These are phyloP conservation scores for Wickerhamomyces rabaulensis DNA, from an alignment of 805 yeast genomes.

Conservation along the genomic window DNA sequence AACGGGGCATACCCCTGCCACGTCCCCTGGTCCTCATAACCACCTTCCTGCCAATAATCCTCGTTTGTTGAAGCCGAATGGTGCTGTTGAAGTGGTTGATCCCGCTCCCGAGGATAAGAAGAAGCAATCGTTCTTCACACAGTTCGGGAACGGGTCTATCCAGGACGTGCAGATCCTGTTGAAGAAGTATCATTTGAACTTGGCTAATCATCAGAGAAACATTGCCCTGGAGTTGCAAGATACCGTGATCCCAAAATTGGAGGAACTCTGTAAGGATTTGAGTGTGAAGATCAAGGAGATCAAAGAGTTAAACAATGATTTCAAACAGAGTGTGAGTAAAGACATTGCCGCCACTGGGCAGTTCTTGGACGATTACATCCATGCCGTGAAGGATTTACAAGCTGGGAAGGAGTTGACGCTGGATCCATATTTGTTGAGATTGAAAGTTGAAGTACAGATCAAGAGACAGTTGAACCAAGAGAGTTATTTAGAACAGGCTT, in stretches of 20 bases:
- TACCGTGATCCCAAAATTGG: constrained; percentile 61
- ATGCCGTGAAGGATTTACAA: constrained; percentile 53
- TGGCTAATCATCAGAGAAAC: constrained; percentile 51
- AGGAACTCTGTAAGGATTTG: constrained; percentile 67
- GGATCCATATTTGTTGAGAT: constrained; percentile 79
- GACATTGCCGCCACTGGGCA: constrained; percentile 66
- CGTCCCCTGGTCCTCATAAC: neutral
- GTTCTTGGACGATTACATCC: constrained; percentile 47
- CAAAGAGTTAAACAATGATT: constrained; percentile 73
- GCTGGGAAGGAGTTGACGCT: constrained; percentile 34
- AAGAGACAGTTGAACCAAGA: constrained; percentile 77
- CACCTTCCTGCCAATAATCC: neutral
- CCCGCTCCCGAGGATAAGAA: constrained; percentile 20
- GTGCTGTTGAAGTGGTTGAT: constrained; percentile 31
- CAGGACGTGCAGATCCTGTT: constrained; percentile 76
- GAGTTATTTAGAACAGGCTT: constrained; percentile 83
- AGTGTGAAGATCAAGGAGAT: constrained; percentile 82
- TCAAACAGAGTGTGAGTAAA: constrained; percentile 64
- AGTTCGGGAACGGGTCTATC: constrained; percentile 67
- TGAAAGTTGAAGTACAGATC: constrained; percentile 68
- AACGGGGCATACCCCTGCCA: too few species aligned
- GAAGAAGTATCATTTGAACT: constrained; percentile 59
- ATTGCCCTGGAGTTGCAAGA: constrained; percentile 52
- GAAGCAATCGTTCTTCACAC: constrained; percentile 54
- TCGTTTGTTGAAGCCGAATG: constrained; percentile 24